Conservation (phyloP, 108 stramenopile species). For the Cyclotella cryptica region DNA sequence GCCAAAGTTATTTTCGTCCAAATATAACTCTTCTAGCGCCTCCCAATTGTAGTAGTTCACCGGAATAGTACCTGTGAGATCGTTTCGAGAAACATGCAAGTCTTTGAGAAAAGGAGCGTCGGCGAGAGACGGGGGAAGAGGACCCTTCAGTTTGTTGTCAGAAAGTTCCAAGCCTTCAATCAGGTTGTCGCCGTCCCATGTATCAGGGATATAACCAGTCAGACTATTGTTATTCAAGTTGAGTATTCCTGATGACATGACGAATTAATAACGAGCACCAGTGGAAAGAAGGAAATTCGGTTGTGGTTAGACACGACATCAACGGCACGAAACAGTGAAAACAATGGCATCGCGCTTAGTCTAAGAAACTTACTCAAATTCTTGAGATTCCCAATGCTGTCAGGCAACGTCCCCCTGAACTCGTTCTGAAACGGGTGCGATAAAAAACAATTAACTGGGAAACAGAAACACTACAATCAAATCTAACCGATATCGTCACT, state of each 20-base stretch:
- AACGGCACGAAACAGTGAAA: not conserved
- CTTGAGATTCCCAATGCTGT: conserved; percentile 30
- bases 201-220: conserved; percentile 38
- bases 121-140: conserved; percentile 39
- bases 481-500: too few relatives aligned
- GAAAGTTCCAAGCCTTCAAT: conserved; percentile 39
- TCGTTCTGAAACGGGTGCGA: conserved; percentile 11
- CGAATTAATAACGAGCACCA: not conserved
- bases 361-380: conserved; percentile 35
- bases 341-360: not conserved
- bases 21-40: conserved; percentile 38
- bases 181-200: conserved; percentile 33
- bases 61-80: conserved; percentile 52
- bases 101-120: conserved; percentile 39
- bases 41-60: conserved; percentile 38
- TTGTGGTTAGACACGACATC: not conserved
- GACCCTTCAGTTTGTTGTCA: conserved; percentile 49
- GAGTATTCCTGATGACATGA: conserved; percentile 17
- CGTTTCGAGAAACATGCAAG: conserved; percentile 40
- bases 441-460: too few relatives aligned
- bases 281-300: not conserved
- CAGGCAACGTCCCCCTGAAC: conserved; percentile 37
- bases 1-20: conserved; percentile 35
- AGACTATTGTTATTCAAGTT: conserved; percentile 43
- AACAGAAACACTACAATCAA: too few relatives aligned